Conservation (phyloP, 2,329 filamentous ascomycete genomes). For the Monosporascus sp. region DNA sequence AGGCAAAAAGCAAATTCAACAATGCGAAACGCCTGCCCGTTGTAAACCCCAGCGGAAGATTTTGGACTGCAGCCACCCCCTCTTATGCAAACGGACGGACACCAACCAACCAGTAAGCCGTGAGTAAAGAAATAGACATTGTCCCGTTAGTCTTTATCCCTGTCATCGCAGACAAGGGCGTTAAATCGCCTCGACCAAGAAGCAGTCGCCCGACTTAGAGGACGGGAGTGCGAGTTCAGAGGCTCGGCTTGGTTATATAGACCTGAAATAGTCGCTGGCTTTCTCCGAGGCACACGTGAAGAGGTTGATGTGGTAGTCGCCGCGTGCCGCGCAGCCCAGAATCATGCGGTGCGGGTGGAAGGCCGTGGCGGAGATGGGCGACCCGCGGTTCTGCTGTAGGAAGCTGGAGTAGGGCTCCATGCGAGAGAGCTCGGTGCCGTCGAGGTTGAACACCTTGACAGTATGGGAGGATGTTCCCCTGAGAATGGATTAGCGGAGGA, state of each 20-base stretch:
- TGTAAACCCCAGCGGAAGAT: too few relatives aligned
- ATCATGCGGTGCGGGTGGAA: conserved; percentile 96
- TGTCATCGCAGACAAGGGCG: too few relatives aligned
- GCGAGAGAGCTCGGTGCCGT: conserved; percentile 71
- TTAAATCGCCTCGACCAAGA: too few relatives aligned
- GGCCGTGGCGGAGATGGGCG: conserved; percentile 80
- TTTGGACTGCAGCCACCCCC: too few relatives aligned
- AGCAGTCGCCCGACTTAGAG: too few relatives aligned
- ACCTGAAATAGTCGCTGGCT: conserved; percentile 20
- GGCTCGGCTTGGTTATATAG: conserved; percentile 2
- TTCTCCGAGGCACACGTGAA: conserved; percentile 63
- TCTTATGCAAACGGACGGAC: too few relatives aligned
- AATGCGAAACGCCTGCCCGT: too few relatives aligned
- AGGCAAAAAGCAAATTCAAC: too few relatives aligned
- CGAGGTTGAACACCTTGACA: conserved; percentile 90
- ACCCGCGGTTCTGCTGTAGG: conserved; percentile 72
- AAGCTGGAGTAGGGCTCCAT: conserved; percentile 90
- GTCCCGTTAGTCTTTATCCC: too few relatives aligned
- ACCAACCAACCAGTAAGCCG: too few relatives aligned
- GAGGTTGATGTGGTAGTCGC: conserved; percentile 87
- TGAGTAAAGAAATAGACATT: too few relatives aligned
- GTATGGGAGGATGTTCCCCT: conserved; percentile 85
- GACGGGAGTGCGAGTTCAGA: too few relatives aligned
- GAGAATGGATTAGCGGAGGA: conserved; percentile 22
- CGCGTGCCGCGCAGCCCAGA: conserved; percentile 78